phyloP scores from a whole-genome alignment of 768 basidiomycete genomes.

The Infundibulicybe gibba region DNA sequence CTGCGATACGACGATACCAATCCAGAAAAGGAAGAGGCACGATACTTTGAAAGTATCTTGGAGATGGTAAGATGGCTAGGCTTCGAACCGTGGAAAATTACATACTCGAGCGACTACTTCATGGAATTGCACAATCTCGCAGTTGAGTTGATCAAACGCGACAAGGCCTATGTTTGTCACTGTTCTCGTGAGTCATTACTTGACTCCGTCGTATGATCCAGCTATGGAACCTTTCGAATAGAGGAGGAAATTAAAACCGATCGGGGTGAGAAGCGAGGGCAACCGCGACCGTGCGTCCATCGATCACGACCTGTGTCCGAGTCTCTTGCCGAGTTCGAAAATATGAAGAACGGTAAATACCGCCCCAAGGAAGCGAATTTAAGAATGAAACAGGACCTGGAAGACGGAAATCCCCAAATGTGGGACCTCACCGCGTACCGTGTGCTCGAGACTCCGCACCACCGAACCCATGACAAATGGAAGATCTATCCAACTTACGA shows the following conservation, averaged over 20 bases:
- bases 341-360: slow-evolving; percentile 90
- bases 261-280: slow-evolving; percentile 80
- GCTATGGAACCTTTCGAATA: slow-evolving; percentile 23
- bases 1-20: slow-evolving; percentile 98
- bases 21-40: slow-evolving; percentile 94
- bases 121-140: slow-evolving; percentile 82
- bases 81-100: slow-evolving; percentile 98
- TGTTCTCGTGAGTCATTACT: slow-evolving; percentile 73
- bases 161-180: slow-evolving; percentile 94
- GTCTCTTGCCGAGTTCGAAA: slow-evolving; percentile 83
- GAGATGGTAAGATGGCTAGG: slow-evolving; percentile 97
- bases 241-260: slow-evolving; percentile 91
- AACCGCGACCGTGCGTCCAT: slow-evolving; percentile 83
- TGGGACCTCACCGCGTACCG: slow-evolving; percentile 99
- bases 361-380: slow-evolving; percentile 89
- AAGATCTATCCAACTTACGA: slow-evolving; percentile 98
- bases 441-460: slow-evolving; percentile 86
- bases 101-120: slow-evolving; percentile 98
- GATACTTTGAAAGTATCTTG: slow-evolving; percentile 95
- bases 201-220: neutral
- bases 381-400: slow-evolving; percentile 96
- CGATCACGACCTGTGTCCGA: slow-evolving; percentile 83
- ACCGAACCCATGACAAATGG: slow-evolving; percentile 92
- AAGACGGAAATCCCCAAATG: slow-evolving; percentile 96
- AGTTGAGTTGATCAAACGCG: slow-evolving; percentile 81